A percentile compares a stretch with the other conserved stretches of the same genome.
Evolutionary conservation across 208 protist genomes (phyloP).

Genomic region (Angomonas desouzai): DNA sequence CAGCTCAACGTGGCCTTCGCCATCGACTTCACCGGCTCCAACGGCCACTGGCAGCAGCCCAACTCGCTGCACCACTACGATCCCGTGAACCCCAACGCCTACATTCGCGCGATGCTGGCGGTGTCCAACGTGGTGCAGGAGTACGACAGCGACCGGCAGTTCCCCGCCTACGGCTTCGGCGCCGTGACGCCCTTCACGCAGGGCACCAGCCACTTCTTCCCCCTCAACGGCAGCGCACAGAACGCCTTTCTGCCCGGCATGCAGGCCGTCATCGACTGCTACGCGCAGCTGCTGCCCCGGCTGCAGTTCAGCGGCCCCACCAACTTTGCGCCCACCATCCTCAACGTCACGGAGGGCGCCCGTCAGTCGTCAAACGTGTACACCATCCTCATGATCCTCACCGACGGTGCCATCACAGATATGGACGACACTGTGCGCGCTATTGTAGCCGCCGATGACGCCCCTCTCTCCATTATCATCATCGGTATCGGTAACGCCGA

Average conservation of each 20-base stretch:
- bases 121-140: conserved; percentile 40
- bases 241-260: conserved; percentile 51
- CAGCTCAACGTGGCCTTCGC: conserved; percentile 62
- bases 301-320: conserved; percentile 54
- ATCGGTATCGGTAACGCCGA: conserved; percentile 87
- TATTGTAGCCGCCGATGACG: conserved; percentile 59
- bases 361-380: conserved; percentile 44
- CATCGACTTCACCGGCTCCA: conserved; percentile 76
- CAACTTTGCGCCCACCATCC: conserved; percentile 51
- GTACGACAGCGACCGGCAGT: conserved; percentile 46
- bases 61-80: conserved; percentile 57
- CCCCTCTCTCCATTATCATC: conserved; percentile 91
- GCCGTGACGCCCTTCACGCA: conserved; percentile 30
- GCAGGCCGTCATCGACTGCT: conserved; percentile 47
- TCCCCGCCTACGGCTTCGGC: conserved; percentile 48
- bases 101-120: conserved; percentile 38
- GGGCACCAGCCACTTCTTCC: conserved; percentile 52
- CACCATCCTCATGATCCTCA: conserved; percentile 88
- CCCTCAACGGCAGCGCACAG: conserved; percentile 29
- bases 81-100: conserved; percentile 29
- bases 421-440: conserved; percentile 68
- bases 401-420: conserved; percentile 87
- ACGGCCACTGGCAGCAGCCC: conserved; percentile 39
- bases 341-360: conserved; percentile 20
- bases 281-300: conserved; percentile 27